Conservation (phyloP, 148 eudicot genomes). For the Camellia sinensis region DNA sequence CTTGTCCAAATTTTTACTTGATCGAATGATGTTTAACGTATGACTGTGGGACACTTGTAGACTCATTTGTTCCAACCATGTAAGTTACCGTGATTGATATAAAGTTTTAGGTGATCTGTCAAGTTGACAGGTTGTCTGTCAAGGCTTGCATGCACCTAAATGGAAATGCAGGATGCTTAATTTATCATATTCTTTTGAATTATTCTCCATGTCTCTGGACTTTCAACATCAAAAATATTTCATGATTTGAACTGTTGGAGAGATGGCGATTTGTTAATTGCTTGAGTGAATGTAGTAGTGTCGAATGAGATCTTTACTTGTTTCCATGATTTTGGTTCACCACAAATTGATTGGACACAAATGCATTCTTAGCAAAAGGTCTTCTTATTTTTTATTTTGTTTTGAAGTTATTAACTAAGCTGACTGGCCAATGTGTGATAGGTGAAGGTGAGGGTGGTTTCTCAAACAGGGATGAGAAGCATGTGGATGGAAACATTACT, state of each 20-base stretch:
- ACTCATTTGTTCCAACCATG: not conserved
- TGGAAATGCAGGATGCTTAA: not conserved
- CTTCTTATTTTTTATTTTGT: not conserved
- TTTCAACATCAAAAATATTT: not conserved
- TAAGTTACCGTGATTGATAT: not conserved
- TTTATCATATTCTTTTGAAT: not conserved
- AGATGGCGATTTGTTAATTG: too few species aligned
- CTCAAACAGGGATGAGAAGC: slow-evolving; percentile 3
- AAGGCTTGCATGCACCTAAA: too few species aligned
- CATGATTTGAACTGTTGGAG: not conserved
- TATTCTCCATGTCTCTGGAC: not conserved
- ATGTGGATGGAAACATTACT: slow-evolving; percentile 6
- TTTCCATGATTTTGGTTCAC: not conserved
- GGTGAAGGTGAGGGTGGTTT: slow-evolving; percentile 14
- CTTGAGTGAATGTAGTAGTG: not conserved
- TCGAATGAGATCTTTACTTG: not conserved
- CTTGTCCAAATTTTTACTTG: not conserved
- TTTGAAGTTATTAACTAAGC: not conserved
- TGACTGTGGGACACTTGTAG: not conserved
- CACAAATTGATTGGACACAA: not conserved
- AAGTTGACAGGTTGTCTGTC: not conserved
- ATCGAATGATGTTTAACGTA: not conserved
- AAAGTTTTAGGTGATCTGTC: not conserved
- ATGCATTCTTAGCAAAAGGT: not conserved
- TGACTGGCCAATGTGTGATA: slow-evolving; percentile 7